Percentiles rank a stretch among this genome's conserved stretches.
These are phyloP conservation scores for Backusella parvicylindrica DNA, from an alignment of 192 early-diverging fungal species.

Conservation along the genomic window DNA sequence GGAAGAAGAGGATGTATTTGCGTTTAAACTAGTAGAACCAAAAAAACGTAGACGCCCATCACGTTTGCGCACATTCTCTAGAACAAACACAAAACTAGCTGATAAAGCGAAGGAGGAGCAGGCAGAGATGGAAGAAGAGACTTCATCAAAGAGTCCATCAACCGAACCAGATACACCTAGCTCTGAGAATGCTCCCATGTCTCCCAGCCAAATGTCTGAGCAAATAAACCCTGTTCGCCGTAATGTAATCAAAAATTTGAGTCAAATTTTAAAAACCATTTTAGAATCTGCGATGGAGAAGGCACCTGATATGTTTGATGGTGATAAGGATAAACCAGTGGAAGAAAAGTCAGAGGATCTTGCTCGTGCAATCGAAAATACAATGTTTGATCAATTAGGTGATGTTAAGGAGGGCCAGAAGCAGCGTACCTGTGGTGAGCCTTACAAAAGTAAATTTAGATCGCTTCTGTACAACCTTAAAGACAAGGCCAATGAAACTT, in stretches of 20 bases:
- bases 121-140: not conserved
- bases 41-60: not conserved
- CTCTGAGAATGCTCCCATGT: constrained; percentile 9
- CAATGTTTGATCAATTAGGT: constrained; percentile 44
- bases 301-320: constrained; percentile 21
- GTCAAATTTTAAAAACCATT: constrained; percentile 29
- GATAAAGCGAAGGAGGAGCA: not conserved
- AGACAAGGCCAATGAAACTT: constrained; percentile 72
- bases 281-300: constrained; percentile 11
- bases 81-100: not conserved
- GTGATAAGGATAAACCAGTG: constrained; percentile 8
- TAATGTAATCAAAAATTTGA: constrained; percentile 46
- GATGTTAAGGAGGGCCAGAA: constrained; percentile 7
- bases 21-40: not conserved
- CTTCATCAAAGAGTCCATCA: not conserved
- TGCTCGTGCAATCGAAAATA: constrained; percentile 45
- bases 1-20: not conserved
- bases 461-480: constrained; percentile 80
- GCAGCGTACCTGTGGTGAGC: constrained; percentile 39
- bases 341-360: constrained; percentile 33
- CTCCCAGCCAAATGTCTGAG: constrained; percentile 4
- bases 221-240: constrained; percentile 43
- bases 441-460: constrained; percentile 77
- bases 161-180: not conserved
- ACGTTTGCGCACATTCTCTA: not conserved